These are phyloP conservation scores for Trametes gibbosa DNA, from an alignment of 768 basidiomycete species.

Conservation along the genomic window DNA sequence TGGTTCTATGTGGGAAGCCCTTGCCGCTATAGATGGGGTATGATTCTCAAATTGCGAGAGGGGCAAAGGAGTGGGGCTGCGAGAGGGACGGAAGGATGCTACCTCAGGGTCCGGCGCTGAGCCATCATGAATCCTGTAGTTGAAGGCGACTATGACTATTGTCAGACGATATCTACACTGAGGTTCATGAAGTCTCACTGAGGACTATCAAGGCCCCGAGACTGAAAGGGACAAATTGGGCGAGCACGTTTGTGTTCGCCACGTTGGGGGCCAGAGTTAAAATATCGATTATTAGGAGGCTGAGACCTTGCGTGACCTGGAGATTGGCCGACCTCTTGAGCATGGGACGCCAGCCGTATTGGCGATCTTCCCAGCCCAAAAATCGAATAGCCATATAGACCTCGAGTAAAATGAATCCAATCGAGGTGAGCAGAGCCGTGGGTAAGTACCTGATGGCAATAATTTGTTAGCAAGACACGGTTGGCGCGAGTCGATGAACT, in stretches of 20 bases:
- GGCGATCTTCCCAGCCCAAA: slow-evolving; percentile 27
- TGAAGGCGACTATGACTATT: slow-evolving; percentile 17
- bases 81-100: not conserved
- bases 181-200: slow-evolving; percentile 28
- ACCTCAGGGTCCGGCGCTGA: not conserved
- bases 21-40: not conserved
- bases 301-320: slow-evolving; percentile 33
- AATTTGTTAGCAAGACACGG: not conserved
- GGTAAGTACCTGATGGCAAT: slow-evolving; percentile 36
- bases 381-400: slow-evolving; percentile 37
- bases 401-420: slow-evolving; percentile 38
- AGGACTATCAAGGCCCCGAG: slow-evolving; percentile 42
- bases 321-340: slow-evolving; percentile 28
- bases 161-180: not conserved
- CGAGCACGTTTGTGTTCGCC: slow-evolving; percentile 34
- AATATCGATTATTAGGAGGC: slow-evolving; percentile 43
- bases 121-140: not conserved
- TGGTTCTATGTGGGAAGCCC: not conserved
- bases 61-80: not conserved
- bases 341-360: slow-evolving; percentile 17
- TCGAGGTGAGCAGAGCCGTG: slow-evolving; percentile 35
- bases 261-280: slow-evolving; percentile 39
- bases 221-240: slow-evolving; percentile 42
- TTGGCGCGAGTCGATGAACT: not conserved
- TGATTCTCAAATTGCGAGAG: not conserved